Evolutionary conservation across 352 stramenopile species (phyloP).

Genomic region (Phytophthora syringae): DNA sequence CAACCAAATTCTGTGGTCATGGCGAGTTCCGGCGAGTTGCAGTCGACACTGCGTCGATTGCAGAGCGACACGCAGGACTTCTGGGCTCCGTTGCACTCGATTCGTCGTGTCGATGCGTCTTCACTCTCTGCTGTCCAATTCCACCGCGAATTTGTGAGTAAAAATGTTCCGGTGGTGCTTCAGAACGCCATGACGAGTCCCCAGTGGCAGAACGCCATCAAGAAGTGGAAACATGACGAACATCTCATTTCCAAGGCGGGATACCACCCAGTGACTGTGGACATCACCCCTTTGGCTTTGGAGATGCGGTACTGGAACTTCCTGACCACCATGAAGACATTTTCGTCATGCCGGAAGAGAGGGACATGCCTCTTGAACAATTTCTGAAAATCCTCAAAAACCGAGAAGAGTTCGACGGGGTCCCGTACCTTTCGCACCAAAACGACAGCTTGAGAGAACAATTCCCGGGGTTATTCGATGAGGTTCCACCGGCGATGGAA

Average conservation of each 20-base stretch:
- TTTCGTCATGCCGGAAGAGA: conserved; percentile 87
- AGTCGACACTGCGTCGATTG: conserved; percentile 38
- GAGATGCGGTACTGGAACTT: conserved; percentile 71
- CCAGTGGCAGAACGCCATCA: conserved; percentile 57
- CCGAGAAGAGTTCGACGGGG: conserved; percentile 65
- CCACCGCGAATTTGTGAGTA: conserved; percentile 78
- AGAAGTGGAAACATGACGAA: conserved; percentile 59
- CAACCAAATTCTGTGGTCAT: background rate
- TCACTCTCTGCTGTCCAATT: conserved; percentile 61
- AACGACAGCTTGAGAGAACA: conserved; percentile 82
- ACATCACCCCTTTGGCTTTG: conserved; percentile 83
- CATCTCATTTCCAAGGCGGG: conserved; percentile 61
- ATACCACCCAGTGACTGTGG: conserved; percentile 61
- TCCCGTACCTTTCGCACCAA: conserved; percentile 88
- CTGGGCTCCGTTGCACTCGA: conserved; percentile 63
- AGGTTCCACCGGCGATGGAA: conserved; percentile 66
- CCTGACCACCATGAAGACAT: conserved; percentile 30
- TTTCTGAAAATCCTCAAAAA: conserved; percentile 63
- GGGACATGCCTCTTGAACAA: conserved; percentile 65
- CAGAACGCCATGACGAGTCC: conserved; percentile 63
- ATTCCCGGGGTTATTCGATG: conserved; percentile 66
- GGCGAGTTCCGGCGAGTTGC: background rate
- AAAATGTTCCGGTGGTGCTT: conserved; percentile 80
- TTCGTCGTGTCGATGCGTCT: conserved; percentile 58
- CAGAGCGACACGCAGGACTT: conserved; percentile 75